phyloP scores from a whole-genome alignment of 148 eudicot species.

The Vaccinium myrtillus region DNA sequence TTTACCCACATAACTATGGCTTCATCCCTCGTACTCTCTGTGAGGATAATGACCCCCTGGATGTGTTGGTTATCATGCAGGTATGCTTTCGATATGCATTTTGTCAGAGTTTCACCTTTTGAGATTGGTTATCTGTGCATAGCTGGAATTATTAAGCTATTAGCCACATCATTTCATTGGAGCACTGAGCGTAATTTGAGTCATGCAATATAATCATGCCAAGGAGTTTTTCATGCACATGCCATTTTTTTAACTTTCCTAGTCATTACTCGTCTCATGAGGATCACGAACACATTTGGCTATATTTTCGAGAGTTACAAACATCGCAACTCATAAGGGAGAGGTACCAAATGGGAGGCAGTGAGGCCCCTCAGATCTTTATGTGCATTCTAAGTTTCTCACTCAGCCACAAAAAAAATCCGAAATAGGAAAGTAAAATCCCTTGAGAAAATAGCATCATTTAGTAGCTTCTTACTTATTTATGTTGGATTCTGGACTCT shows the following conservation, averaged over 20 bases:
- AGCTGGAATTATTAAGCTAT: neutral
- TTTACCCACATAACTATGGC: conserved; percentile 80
- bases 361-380: neutral
- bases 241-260: neutral
- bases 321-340: neutral
- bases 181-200: neutral
- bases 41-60: conserved; percentile 77
- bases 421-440: neutral
- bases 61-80: conserved; percentile 87
- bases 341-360: neutral
- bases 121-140: neutral
- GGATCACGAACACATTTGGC: neutral
- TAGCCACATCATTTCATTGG: neutral
- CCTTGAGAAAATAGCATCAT: neutral
- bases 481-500: neutral
- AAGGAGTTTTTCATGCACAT: neutral
- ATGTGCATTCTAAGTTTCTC: neutral
- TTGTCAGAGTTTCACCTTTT: neutral
- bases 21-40: conserved; percentile 77
- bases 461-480: neutral
- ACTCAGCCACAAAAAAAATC: neutral
- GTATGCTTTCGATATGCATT: conserved; percentile 28
- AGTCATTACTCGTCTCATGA: neutral
- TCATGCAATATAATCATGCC: neutral
- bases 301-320: neutral